A percentile compares a stretch with the other conserved stretches of the same genome.
Conservation (phyloP, 371 early-diverging fungal species). For the Mortierella sp. region DNA sequence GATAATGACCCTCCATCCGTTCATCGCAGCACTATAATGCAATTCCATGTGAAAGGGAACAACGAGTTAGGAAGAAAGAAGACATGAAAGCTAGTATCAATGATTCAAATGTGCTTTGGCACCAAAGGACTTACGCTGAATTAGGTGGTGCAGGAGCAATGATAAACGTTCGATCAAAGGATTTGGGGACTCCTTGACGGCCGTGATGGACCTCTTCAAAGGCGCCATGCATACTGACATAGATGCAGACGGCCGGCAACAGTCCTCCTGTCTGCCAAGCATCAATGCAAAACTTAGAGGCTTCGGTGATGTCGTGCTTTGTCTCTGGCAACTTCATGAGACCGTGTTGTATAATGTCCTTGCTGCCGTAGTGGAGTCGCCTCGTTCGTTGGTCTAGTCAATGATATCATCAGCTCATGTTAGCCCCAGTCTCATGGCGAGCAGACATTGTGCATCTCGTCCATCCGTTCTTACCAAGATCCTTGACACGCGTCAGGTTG, state of each 20-base stretch:
- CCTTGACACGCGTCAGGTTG: conserved; percentile 9
- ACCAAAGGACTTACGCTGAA: conserved; percentile 13
- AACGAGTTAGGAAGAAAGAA: not conserved
- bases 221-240: conserved; percentile 40
- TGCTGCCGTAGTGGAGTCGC: conserved; percentile 22
- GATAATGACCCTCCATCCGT: conserved; percentile 42
- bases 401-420: not conserved
- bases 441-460: not conserved
- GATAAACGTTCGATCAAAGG: conserved; percentile 44
- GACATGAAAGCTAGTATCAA: not conserved
- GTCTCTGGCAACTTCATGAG: conserved; percentile 24
- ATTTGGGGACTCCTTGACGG: conserved; percentile 12
- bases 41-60: not conserved
- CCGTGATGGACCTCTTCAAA: conserved; percentile 26
- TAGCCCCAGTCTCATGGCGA: too few relatives aligned
- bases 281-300: conserved; percentile 34
- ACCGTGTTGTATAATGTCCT: conserved; percentile 19
- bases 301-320: conserved; percentile 32
- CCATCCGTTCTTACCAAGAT: conserved; percentile 15
- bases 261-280: conserved; percentile 43
- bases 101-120: not conserved
- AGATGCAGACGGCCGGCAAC: conserved; percentile 31
- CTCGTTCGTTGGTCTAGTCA: conserved; percentile 10
- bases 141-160: conserved; percentile 23
- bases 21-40: conserved; percentile 22